Evolutionary conservation across 2,329 filamentous ascomycete species (phyloP).

Genomic region (Diaporthe longicolla): DNA sequence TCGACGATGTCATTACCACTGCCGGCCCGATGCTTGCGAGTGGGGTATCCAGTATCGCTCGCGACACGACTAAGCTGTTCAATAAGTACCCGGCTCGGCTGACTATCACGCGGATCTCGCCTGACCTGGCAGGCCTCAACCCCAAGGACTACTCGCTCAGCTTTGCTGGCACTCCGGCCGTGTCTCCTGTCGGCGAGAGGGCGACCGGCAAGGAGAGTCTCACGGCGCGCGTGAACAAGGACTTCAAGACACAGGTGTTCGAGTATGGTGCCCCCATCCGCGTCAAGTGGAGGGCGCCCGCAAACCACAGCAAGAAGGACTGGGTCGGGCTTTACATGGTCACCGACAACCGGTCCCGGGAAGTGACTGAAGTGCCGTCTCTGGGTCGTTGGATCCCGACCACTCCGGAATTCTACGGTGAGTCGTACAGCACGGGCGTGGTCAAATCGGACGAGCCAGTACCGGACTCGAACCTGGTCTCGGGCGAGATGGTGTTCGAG

Average conservation of each 20-base stretch:
- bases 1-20: slow-evolving; percentile 90
- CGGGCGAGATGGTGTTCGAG: slow-evolving; percentile 87
- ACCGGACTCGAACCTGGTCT: slow-evolving; percentile 70
- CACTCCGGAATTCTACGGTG: slow-evolving; percentile 82
- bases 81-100: slow-evolving; percentile 90
- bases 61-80: slow-evolving; percentile 89
- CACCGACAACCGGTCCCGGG: slow-evolving; percentile 89
- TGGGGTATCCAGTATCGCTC: slow-evolving; percentile 87
- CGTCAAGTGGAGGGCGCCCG: slow-evolving; percentile 90
- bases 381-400: slow-evolving; percentile 92
- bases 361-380: slow-evolving; percentile 86
- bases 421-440: slow-evolving; percentile 81
- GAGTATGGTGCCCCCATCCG: slow-evolving; percentile 92
- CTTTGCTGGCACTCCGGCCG: slow-evolving; percentile 75
- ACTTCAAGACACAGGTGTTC: slow-evolving; percentile 82
- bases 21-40: slow-evolving; percentile 89
- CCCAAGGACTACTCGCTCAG: slow-evolving; percentile 84
- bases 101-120: slow-evolving; percentile 83
- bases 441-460: slow-evolving; percentile 76
- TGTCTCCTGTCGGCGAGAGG: slow-evolving; percentile 68
- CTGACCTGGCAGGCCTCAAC: slow-evolving; percentile 84
- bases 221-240: slow-evolving; percentile 75
- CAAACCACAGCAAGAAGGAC: slow-evolving; percentile 89
- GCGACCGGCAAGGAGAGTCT: slow-evolving; percentile 81
- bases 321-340: slow-evolving; percentile 98